Base-by-base conservation (phyloP, 2,329 filamentous ascomycete genomes). In the Chrysoporthe cubensis region DNA sequence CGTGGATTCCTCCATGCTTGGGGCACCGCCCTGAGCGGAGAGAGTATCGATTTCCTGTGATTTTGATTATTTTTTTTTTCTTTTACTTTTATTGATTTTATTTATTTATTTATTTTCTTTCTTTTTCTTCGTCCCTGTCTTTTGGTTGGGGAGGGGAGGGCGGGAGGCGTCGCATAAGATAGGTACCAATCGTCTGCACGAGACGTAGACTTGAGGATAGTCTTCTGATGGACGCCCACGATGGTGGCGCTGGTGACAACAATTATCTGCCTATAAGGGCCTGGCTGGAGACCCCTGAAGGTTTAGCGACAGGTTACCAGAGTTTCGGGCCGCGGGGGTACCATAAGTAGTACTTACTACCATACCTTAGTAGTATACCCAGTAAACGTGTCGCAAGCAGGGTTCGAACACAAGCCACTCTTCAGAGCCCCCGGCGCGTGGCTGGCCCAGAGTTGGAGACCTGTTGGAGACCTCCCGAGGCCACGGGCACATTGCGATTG, bases 1-100 rank as follows among this genome's bases (percentile, higher is more conserved):
- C 18, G 52, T 60, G 32, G 63, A 70, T 60, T 42, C 21, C 26
- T 65, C 63, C 37, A 66, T 68, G 58, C 63, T 54, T 13, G 57
- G 48, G 7, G 11, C 42, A 61, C 26, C 13, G n/a, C 4, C 37
- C n/a, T 58, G 56, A 58, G 16, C 37, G 34, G 34, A 34, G 4
- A 54, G 32, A 7, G 50, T 21, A 54, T 54, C 26, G 18, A 48
- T 4, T 26, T 26, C 8, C 21, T 34, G 26, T 16, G 6, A 26
- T 54, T 14, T 16, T 14, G 26, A 26, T 26, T 40, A 46, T 37
- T 18, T n/a, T 57, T 56, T 37, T 14, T 9, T 9, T 8, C 8
- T n/a, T 11, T 9, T n/a, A 7, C 9, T 3, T 44, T 44, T 44
- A 4, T 14, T 14, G 3, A 1, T 14, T 14, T 14, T 14, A 11